Conservation (phyloP, 2,329 filamentous ascomycete genomes). For the Xylaria sp. region DNA sequence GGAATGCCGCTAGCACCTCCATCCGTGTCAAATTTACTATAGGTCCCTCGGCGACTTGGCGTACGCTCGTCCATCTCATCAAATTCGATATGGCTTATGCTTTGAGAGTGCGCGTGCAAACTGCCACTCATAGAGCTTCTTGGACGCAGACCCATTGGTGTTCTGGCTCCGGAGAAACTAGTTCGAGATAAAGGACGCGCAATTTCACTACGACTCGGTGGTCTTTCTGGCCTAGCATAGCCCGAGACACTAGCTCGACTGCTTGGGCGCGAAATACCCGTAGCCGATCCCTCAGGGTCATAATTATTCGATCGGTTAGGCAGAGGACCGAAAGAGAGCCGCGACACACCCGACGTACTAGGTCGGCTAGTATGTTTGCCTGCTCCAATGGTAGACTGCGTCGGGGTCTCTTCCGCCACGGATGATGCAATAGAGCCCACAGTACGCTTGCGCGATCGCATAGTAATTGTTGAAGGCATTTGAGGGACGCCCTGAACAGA, state of each 20-base stretch:
- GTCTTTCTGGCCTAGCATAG: constrained; percentile 58
- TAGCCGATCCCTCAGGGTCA: constrained; percentile 54
- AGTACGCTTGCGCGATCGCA: constrained; percentile 76
- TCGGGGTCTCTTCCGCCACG: constrained; percentile 62
- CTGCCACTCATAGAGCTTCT: constrained; percentile 77
- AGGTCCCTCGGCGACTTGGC: constrained; percentile 67
- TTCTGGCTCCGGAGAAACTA: constrained; percentile 69
- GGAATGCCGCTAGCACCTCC: constrained; percentile 55
- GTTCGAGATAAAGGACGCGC: constrained; percentile 74
- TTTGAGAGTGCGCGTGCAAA: constrained; percentile 67
- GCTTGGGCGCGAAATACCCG: constrained; percentile 72
- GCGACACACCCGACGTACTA: constrained; percentile 70
- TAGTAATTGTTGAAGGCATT: constrained; percentile 68
- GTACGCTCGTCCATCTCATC: constrained; percentile 64
- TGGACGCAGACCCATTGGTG: constrained; percentile 73
- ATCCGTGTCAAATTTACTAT: constrained; percentile 61
- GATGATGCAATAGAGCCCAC: constrained; percentile 66
- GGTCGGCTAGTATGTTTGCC: constrained; percentile 66
- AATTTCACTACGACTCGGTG: constrained; percentile 65
- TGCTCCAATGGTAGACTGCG: constrained; percentile 56
- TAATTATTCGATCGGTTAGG: constrained; percentile 63
- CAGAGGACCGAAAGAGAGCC: constrained; percentile 71
- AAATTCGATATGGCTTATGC: constrained; percentile 66
- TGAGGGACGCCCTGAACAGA: constrained; percentile 54
- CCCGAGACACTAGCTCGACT: constrained; percentile 73